A percentile compares a stretch with the other conserved stretches of the same genome.
These are phyloP conservation scores for Paramecium sonneborni DNA, from an alignment of 73 alveolate genomes.

Conservation along the genomic window DNA sequence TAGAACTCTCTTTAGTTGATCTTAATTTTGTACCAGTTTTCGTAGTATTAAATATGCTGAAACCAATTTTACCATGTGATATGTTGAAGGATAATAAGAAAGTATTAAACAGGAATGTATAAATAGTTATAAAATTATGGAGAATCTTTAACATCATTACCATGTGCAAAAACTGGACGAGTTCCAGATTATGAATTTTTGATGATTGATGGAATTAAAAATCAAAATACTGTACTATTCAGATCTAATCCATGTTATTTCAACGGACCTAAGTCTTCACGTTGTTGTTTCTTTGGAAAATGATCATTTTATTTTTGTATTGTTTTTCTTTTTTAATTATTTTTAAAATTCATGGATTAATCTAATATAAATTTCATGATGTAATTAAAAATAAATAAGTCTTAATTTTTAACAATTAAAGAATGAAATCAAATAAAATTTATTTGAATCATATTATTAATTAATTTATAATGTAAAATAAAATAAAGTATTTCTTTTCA, in stretches of 20 bases:
- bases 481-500: not conserved
- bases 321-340: not conserved
- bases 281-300: not conserved
- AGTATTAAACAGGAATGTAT: not conserved
- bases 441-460: not conserved
- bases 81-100: not conserved
- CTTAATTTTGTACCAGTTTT: conserved; percentile 16
- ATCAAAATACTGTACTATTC: not conserved
- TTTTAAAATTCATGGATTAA: not conserved
- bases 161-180: not conserved
- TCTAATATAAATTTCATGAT: not conserved
- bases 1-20: not conserved
- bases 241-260: conserved; percentile 21
- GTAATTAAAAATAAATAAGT: not conserved
- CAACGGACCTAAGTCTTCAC: not conserved
- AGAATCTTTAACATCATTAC: not conserved
- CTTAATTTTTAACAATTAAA: not conserved
- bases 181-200: conserved; percentile 40
- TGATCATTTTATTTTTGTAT: not conserved
- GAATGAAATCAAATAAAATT: not conserved
- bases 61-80: not conserved
- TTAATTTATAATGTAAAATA: not conserved
- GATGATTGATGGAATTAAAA: conserved; percentile 2
- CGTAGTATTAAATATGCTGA: not conserved
- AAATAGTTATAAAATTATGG: conserved; percentile 1